Percentiles rank a stretch among this genome's conserved stretches.
phyloP scores from a whole-genome alignment of 164 flowering plant genomes.

The Vitis amurensis region DNA sequence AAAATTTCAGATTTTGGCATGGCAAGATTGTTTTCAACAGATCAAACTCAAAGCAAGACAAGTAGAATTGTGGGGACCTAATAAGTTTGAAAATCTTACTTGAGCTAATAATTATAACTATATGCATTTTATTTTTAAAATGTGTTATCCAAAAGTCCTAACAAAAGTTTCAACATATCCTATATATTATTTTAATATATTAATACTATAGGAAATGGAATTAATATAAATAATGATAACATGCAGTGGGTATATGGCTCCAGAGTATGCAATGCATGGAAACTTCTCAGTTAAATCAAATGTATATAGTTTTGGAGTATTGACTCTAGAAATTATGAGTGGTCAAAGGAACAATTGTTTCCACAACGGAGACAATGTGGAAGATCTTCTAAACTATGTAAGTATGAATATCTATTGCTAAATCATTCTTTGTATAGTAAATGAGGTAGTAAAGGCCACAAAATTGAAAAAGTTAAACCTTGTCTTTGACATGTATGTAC shows the following conservation, averaged over 20 bases:
- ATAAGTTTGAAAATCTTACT: conserved; percentile 23
- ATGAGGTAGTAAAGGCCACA: no score
- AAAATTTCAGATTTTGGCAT: conserved; percentile 52
- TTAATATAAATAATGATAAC: no score
- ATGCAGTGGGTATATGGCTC: conserved; percentile 59
- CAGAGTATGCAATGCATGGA: conserved; percentile 52
- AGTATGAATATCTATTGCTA: conserved; percentile 13
- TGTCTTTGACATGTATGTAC: background rate
- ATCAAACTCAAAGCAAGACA: conserved; percentile 34
- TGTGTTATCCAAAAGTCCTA: no score
- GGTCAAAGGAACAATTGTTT: conserved; percentile 34
- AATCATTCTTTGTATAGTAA: no score
- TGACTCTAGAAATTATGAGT: conserved; percentile 44
- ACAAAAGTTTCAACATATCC: no score
- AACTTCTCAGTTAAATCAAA: conserved; percentile 47
- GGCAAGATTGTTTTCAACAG: conserved; percentile 35
- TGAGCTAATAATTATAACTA: no score
- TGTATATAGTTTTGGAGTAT: conserved; percentile 55
- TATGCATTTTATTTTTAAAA: no score
- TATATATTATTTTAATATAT: no score
- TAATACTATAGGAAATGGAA: no score
- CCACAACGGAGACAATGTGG: conserved; percentile 9
- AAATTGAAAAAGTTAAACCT: no score
- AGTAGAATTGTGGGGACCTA: conserved; percentile 41
- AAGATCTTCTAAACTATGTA: conserved; percentile 39